A percentile compares a stretch with the other conserved stretches of the same genome.
These are phyloP conservation scores for Huiozyma naganishii DNA, from an alignment of 805 yeast genomes.

Conservation along the genomic window DNA sequence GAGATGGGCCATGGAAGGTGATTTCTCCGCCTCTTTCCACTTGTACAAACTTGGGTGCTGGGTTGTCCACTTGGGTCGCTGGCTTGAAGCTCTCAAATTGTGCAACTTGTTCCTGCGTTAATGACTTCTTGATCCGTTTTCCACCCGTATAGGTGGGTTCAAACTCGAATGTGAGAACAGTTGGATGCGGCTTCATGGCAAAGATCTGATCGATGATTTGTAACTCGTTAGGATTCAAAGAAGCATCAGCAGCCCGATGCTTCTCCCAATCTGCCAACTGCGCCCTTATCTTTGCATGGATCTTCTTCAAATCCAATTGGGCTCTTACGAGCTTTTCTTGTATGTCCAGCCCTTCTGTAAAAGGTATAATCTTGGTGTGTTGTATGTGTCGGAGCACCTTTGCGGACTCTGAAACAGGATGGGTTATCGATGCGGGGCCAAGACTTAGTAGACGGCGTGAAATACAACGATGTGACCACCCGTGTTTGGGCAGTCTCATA, in stretches of 20 bases:
- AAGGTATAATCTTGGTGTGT: conserved; percentile 31
- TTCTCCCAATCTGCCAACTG: conserved; percentile 33
- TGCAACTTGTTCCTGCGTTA: conserved; percentile 26
- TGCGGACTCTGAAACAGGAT: conserved; percentile 28
- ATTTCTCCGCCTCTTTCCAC: conserved; percentile 90
- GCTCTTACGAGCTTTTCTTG: conserved; percentile 49
- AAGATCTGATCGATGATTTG: conserved; percentile 34
- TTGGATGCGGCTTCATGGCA: conserved; percentile 49
- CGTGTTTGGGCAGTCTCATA: too few species aligned
- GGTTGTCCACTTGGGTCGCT: conserved; percentile 11
- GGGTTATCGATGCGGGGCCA: conserved; percentile 7
- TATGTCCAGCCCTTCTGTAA: conserved; percentile 40
- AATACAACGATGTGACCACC: too few species aligned
- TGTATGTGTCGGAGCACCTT: conserved; percentile 34
- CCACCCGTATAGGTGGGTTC: conserved; percentile 88
- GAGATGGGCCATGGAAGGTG: conserved; percentile 96
- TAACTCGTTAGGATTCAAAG: conserved; percentile 38
- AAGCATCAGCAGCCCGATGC: conserved; percentile 20
- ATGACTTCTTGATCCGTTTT: conserved; percentile 54
- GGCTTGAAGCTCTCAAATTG: conserved; percentile 16
- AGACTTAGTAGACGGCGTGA: too few species aligned
- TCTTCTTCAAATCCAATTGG: conserved; percentile 44
- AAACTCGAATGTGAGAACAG: conserved; percentile 74
- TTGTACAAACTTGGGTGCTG: conserved; percentile 59
- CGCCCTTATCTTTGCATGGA: conserved; percentile 37